Evolutionary conservation across 495 filamentous ascomycete genomes (phyloP).

Genomic region (Sordaria brevicollis): DNA sequence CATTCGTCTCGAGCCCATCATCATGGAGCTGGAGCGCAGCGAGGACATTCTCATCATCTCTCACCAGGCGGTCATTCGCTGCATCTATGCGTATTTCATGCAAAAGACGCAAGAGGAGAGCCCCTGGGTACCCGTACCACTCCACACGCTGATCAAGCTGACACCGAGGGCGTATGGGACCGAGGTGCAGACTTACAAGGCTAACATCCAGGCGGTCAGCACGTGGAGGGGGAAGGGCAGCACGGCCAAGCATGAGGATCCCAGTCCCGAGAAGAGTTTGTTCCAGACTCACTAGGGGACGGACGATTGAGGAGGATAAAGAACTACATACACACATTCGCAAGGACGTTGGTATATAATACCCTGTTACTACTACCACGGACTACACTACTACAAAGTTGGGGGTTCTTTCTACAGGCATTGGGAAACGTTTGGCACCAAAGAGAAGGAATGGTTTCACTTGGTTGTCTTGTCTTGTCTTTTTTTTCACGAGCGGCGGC

Average conservation of each 20-base stretch:
- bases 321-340: not conserved
- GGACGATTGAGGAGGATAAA: not conserved
- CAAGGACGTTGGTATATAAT: not conserved
- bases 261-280: conserved; percentile 21
- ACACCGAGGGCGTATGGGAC: conserved; percentile 93
- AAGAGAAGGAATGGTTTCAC: not conserved
- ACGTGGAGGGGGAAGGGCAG: conserved; percentile 91
- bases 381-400: not conserved
- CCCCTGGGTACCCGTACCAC: conserved; percentile 88
- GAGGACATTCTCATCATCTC: conserved; percentile 98
- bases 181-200: conserved; percentile 72
- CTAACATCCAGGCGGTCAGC: conserved; percentile 86
- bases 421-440: not conserved
- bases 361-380: not conserved
- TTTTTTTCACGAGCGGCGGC: not conserved
- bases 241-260: conserved; percentile 61
- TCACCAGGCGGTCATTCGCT: conserved; percentile 90
- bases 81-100: conserved; percentile 98
- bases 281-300: not conserved
- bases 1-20: conserved; percentile 94
- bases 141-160: conserved; percentile 92
- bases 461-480: not conserved
- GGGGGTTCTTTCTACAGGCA: not conserved
- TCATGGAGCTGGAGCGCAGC: conserved; percentile 94
- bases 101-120: conserved; percentile 83